Evolutionary conservation across 495 filamentous ascomycete species (phyloP), one percentile per base, ranked within the genome.

Genomic region (Aspergillus campestris): DNA sequence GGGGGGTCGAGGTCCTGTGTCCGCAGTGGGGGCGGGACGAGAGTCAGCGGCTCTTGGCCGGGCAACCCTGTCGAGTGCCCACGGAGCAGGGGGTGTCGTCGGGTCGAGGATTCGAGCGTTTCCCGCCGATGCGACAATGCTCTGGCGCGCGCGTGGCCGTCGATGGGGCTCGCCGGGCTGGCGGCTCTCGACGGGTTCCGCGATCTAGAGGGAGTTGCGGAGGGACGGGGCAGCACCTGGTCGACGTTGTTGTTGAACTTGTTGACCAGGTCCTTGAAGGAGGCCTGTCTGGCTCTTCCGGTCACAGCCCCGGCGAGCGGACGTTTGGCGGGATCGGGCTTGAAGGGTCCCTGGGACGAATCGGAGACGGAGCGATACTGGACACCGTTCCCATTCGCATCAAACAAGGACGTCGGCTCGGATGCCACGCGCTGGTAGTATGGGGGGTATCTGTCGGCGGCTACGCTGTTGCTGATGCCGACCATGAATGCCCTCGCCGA

Each of bases 191-290:
- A 61, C 8, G 52, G 51, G 8, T 48, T 47, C 14, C 56, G 53
- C 7, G 72, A 74, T 30, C 54, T 51, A 2, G 65, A 58, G 32
- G 50, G 51, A 14, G 64, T 59, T 29, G 56, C 51, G 10, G 59
- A 55, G 4, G 72, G 73, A 6, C 73, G 38, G 8, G 77, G 77
- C 9, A 76, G 65, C 32, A 77, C 60, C 43, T 77, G 67, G 53
- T 81, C 76, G 27, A 65, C 57, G 38, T 62, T 73, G 38, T 76
- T 73, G 54, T 83, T 78, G 61, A 83, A 82, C 29, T 69, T 74
- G 58, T 78, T 75, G 36, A 82, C 67, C 14, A 83, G 70, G 35
- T 82, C 74, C 62, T 76, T 78, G 57, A 82, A 79, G 9, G 75
- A 74, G 5, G 76, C 61, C 51, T 78, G 68, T 42, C 69, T 60